Conservation (phyloP, 164 flowering plant genomes). For the Euptelea pleiosperma region DNA sequence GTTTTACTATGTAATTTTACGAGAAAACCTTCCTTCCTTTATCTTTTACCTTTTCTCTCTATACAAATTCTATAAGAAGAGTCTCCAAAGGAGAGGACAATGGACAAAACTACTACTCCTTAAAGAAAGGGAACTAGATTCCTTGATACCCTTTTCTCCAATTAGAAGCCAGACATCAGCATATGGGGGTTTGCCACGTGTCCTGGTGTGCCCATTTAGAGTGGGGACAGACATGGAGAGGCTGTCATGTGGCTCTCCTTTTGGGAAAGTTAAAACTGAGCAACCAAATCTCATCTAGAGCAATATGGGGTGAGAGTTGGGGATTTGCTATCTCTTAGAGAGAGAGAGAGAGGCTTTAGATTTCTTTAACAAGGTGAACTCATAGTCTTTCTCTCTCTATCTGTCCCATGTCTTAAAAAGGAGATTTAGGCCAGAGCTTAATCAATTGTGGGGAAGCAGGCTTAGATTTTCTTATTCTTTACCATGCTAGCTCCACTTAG, state of each 20-base stretch:
- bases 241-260: conserved; percentile 56
- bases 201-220: conserved; percentile 1
- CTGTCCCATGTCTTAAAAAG: not conserved
- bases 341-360: conserved; percentile 16
- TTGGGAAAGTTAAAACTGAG: conserved; percentile 34
- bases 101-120: conserved; percentile 11
- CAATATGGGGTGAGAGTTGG: conserved; percentile 35
- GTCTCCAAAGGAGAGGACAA: conserved; percentile 34
- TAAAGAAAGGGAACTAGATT: conserved; percentile 30
- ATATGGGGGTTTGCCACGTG: conserved; percentile 29
- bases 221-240: conserved; percentile 6
- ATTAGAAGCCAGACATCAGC: conserved; percentile 17
- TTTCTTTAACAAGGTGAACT: conserved; percentile 21
- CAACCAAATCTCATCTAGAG: conserved; percentile 34
- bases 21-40: too few relatives aligned
- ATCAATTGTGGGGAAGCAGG: not conserved
- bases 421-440: not conserved
- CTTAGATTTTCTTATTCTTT: too few relatives aligned
- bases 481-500: too few relatives aligned
- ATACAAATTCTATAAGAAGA: conserved; percentile 9
- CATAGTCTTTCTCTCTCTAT: conserved; percentile 12
- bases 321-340: conserved; percentile 38
- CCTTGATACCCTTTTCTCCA: conserved; percentile 19
- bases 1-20: conserved; percentile 19
- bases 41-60: too few relatives aligned